Conservation (phyloP, 1,284 basidiomycete genomes). For the Cutaneotrichosporon curvatum region DNA sequence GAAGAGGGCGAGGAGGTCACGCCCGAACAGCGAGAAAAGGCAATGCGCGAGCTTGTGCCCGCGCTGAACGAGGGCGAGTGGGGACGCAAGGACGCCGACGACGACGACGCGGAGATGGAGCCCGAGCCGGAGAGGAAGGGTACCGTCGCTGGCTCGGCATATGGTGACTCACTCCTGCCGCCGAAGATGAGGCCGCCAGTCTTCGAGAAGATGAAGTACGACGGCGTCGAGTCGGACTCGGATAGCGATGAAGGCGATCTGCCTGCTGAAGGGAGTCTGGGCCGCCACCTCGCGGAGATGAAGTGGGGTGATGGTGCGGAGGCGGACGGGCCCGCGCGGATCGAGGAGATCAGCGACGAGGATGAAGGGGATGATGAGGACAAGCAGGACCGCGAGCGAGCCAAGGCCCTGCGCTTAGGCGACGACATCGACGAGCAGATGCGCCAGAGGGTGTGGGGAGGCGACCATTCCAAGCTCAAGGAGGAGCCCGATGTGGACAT, state of each 20-base stretch:
- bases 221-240: slow-evolving; percentile 64
- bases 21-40: slow-evolving; percentile 32
- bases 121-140: not conserved
- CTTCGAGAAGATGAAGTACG: slow-evolving; percentile 67
- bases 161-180: slow-evolving; percentile 36
- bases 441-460: slow-evolving; percentile 78
- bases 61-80: slow-evolving; percentile 44
- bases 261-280: slow-evolving; percentile 31
- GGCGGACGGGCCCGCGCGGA: slow-evolving; percentile 15
- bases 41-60: slow-evolving; percentile 44
- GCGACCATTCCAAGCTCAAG: slow-evolving; percentile 43
- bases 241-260: slow-evolving; percentile 53
- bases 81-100: slow-evolving; percentile 33
- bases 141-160: slow-evolving; percentile 7
- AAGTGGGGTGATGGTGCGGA: slow-evolving; percentile 24
- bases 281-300: slow-evolving; percentile 34
- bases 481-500: slow-evolving; percentile 62
- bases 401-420: slow-evolving; percentile 47
- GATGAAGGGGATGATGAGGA: slow-evolving; percentile 21
- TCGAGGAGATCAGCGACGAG: slow-evolving; percentile 27
- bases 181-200: slow-evolving; percentile 59
- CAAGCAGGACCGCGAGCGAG: slow-evolving; percentile 15
- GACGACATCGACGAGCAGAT: slow-evolving; percentile 73
- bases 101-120: slow-evolving; percentile 5
- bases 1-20: slow-evolving; percentile 30